A percentile compares a stretch with the other conserved stretches of the same genome.
Evolutionary conservation across 768 basidiomycete genomes (phyloP).

Genomic region (Kwoniella heveanensis): DNA sequence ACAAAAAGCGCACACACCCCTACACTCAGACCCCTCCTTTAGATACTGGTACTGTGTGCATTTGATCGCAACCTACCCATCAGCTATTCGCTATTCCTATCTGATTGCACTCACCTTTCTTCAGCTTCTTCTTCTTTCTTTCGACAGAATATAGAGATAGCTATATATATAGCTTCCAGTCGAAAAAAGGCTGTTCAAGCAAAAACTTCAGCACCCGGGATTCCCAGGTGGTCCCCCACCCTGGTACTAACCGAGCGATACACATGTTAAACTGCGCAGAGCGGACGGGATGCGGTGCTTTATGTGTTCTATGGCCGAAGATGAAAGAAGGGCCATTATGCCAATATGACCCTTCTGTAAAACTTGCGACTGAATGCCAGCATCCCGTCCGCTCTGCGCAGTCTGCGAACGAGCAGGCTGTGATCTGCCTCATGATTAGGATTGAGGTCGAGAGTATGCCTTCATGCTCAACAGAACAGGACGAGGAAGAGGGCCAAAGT

Average conservation of each 20-base stretch:
- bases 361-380: no score
- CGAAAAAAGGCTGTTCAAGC: not conserved
- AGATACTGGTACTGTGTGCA: not conserved
- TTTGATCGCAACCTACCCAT: not conserved
- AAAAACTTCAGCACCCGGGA: constrained; percentile 3
- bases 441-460: no score
- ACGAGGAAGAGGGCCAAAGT: no score
- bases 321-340: not conserved
- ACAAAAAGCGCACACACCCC: not conserved
- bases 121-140: no score
- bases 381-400: constrained; percentile 1
- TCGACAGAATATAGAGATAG: no score
- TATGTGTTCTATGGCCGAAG: constrained; percentile 3
- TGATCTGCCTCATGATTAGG: no score
- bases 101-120: no score
- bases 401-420: no score
- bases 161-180: no score
- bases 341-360: no score
- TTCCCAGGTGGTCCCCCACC: constrained; percentile 2
- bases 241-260: constrained; percentile 3
- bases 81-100: not conserved
- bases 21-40: no score
- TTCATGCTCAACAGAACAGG: no score
- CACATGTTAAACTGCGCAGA: constrained; percentile 2
- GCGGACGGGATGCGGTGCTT: constrained; percentile 1